Conservation (phyloP, 768 basidiomycete species). For the Suillus subluteus region DNA sequence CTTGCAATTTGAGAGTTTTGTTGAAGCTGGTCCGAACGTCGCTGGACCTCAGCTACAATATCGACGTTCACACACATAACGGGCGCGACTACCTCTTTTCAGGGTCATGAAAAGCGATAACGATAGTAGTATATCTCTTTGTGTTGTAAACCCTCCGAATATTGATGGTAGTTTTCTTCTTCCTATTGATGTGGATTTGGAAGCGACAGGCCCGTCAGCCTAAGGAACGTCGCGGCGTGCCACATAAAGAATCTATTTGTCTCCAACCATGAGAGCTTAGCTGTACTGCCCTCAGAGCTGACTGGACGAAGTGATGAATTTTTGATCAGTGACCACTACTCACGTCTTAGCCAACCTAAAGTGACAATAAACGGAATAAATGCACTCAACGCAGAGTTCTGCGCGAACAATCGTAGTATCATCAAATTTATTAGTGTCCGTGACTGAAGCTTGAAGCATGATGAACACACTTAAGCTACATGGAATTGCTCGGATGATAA, state of each 20-base stretch:
- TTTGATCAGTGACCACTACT: not conserved
- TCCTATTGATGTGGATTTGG: not conserved
- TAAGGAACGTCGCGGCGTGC: not conserved
- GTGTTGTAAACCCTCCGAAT: not conserved
- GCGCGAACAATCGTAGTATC: not conserved
- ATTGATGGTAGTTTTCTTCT: not conserved
- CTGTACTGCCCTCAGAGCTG: too few species aligned
- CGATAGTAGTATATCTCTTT: not conserved
- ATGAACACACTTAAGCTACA: not conserved
- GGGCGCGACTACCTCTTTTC: too few species aligned
- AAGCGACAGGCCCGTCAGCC: not conserved
- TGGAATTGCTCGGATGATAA: not conserved
- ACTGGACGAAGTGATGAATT: not conserved
- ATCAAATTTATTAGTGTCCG: not conserved
- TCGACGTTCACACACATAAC: not conserved
- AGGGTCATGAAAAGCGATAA: not conserved
- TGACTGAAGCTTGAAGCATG: not conserved
- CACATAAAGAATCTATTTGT: not conserved
- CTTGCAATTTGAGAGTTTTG: constrained; percentile 34
- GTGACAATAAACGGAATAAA: not conserved
- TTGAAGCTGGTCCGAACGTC: not conserved
- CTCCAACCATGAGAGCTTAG: not conserved
- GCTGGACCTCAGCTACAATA: not conserved
- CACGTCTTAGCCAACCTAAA: not conserved
- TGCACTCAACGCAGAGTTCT: not conserved